These are phyloP conservation scores for Ceratocystis alfenasii DNA, from an alignment of 2,329 filamentous ascomycete genomes.

Conservation along the genomic window DNA sequence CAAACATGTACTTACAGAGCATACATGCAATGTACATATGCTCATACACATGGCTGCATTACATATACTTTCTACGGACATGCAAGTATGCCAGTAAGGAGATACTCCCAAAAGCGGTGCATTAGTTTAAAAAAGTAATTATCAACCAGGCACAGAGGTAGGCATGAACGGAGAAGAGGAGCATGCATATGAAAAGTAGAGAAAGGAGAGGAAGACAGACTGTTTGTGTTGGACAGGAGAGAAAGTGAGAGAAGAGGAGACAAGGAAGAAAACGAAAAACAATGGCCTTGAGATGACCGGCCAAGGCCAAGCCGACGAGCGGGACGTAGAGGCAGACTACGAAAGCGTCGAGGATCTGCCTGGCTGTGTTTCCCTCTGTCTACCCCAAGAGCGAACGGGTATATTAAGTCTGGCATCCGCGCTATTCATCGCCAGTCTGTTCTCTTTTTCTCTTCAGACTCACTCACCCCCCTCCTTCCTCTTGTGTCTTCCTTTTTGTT, in stretches of 20 bases:
- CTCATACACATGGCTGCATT: background rate
- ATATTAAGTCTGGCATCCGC: background rate
- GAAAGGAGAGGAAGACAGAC: background rate
- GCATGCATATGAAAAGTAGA: background rate
- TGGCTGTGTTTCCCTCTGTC: background rate
- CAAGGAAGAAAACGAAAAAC: background rate
- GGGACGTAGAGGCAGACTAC: background rate
- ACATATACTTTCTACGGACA: background rate
- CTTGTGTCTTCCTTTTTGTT: background rate
- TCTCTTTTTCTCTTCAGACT: background rate
- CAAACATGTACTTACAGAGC: background rate
- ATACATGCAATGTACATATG: background rate
- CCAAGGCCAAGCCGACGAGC: background rate
- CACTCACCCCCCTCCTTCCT: background rate
- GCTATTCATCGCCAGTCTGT: background rate
- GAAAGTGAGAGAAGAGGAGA: background rate
- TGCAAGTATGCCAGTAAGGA: background rate
- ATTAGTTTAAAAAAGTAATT: constrained; percentile 1
- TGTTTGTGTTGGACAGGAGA: background rate
- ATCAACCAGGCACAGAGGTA: background rate
- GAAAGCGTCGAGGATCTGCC: constrained; percentile 4
- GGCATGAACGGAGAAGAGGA: background rate
- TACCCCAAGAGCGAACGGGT: background rate
- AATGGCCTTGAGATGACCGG: background rate
- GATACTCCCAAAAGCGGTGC: background rate